These are phyloP conservation scores for Secale cereale DNA, from an alignment of 176 grass and related monocot genomes.

Conservation along the genomic window DNA sequence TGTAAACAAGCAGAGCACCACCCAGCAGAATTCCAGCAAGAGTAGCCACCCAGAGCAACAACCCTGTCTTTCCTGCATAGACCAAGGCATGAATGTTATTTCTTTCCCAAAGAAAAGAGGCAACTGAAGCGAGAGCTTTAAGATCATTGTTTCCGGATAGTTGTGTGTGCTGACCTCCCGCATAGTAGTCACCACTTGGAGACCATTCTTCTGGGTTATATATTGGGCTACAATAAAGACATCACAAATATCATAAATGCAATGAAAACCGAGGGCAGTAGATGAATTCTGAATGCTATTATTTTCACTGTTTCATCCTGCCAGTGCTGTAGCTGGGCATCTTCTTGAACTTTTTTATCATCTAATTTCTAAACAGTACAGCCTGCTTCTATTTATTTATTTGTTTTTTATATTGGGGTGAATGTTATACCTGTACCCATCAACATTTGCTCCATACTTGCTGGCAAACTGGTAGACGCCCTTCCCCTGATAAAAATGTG, in stretches of 20 bases:
- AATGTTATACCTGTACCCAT: conserved; percentile 52
- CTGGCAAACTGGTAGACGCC: conserved; percentile 68
- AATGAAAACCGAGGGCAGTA: not conserved
- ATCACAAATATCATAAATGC: not conserved
- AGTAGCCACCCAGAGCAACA: conserved; percentile 84
- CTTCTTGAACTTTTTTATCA: not conserved
- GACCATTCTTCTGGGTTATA: conserved; percentile 74
- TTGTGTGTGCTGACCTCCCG: conserved; percentile 55
- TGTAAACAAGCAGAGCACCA: conserved; percentile 87
- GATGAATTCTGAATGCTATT: not conserved
- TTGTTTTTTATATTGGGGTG: not conserved
- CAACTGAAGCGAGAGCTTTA: conserved; percentile 12
- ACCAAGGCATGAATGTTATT: conserved; percentile 16
- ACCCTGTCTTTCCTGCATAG: conserved; percentile 68
- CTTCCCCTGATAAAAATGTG: conserved; percentile 52
- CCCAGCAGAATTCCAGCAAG: conserved; percentile 68
- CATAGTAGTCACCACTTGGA: conserved; percentile 65
- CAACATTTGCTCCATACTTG: conserved; percentile 93
- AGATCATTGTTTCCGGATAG: not conserved
- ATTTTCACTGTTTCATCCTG: not conserved
- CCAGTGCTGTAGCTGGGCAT: not conserved
- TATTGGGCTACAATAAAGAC: conserved; percentile 59
- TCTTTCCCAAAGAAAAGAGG: not conserved
- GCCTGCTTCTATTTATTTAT: not conserved
- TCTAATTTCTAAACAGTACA: not conserved